These are phyloP conservation scores for Angophora floribunda DNA, from an alignment of 345 rosid genomes.

Conservation along the genomic window DNA sequence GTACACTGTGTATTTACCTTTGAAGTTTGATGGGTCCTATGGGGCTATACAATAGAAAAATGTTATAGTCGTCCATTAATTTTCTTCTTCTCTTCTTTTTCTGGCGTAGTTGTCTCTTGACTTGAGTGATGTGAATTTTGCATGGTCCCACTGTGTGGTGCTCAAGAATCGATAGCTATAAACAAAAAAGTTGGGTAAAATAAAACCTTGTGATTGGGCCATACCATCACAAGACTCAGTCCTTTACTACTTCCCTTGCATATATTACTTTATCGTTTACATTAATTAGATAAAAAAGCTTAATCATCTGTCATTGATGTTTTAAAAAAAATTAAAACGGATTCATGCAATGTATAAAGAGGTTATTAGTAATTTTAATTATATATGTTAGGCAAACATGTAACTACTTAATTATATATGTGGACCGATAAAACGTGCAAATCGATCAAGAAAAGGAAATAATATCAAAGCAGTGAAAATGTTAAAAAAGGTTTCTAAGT, in stretches of 20 bases:
- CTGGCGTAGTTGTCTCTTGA: neutral
- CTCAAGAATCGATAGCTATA: neutral
- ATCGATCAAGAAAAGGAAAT: neutral
- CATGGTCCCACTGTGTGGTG: neutral
- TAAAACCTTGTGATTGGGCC: neutral
- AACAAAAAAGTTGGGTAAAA: neutral
- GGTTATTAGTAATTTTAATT: neutral
- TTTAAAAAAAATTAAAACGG: neutral
- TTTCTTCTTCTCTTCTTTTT: neutral
- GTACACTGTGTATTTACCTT: neutral
- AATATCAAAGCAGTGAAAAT: neutral
- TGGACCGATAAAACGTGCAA: rapidly evolving
- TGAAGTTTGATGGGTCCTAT: neutral
- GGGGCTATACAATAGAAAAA: neutral
- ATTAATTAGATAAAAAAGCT: neutral
- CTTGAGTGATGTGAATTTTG: neutral
- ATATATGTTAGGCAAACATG: neutral
- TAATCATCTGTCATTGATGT: neutral
- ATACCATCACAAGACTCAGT: neutral
- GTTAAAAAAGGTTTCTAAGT: neutral
- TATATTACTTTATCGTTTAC: neutral
- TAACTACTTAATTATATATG: neutral
- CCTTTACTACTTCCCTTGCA: neutral
- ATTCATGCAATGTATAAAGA: neutral
- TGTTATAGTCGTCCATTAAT: neutral